phyloP scores from a whole-genome alignment of 495 filamentous ascomycete species.

The Arthonia radiata region DNA sequence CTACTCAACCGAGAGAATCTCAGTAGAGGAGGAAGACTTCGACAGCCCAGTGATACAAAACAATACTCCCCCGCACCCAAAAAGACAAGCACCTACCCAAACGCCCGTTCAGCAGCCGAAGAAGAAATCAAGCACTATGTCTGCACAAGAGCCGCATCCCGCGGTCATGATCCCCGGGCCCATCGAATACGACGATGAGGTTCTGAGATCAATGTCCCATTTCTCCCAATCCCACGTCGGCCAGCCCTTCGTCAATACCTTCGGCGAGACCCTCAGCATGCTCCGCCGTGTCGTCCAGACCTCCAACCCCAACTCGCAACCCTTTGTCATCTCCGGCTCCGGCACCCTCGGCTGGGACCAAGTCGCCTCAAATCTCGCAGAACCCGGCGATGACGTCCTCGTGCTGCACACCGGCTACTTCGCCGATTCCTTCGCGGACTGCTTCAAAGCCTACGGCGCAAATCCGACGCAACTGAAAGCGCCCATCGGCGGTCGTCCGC shows the following conservation, averaged over 20 bases:
- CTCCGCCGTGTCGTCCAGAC: slow-evolving; percentile 85
- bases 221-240: slow-evolving; percentile 89
- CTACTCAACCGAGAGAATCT: slow-evolving; percentile 37
- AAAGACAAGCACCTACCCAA: slow-evolving; percentile 9
- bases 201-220: slow-evolving; percentile 84
- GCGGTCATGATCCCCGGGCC: slow-evolving; percentile 74
- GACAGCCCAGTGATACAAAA: slow-evolving; percentile 9
- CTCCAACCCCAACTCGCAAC: slow-evolving; percentile 54
- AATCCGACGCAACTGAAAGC: slow-evolving; percentile 73
- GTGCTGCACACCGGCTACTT: slow-evolving; percentile 95
- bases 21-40: slow-evolving; percentile 27
- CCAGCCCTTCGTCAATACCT: slow-evolving; percentile 63
- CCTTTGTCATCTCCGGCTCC: slow-evolving; percentile 80
- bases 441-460: slow-evolving; percentile 72
- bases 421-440: slow-evolving; percentile 80
- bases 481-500: slow-evolving; percentile 69
- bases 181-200: slow-evolving; percentile 96
- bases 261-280: slow-evolving; percentile 71
- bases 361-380: slow-evolving; percentile 71
- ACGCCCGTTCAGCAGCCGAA: slow-evolving; percentile 3
- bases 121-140: slow-evolving; percentile 1
- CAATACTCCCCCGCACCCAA: slow-evolving; percentile 8
- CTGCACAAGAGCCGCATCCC: slow-evolving; percentile 1
- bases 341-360: slow-evolving; percentile 94
- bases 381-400: slow-evolving; percentile 69